Percentiles rank a stretch among this genome's conserved stretches.
Evolutionary conservation across 2,329 filamentous ascomycete species (phyloP).

Genomic region (Colletotrichum sublineola): DNA sequence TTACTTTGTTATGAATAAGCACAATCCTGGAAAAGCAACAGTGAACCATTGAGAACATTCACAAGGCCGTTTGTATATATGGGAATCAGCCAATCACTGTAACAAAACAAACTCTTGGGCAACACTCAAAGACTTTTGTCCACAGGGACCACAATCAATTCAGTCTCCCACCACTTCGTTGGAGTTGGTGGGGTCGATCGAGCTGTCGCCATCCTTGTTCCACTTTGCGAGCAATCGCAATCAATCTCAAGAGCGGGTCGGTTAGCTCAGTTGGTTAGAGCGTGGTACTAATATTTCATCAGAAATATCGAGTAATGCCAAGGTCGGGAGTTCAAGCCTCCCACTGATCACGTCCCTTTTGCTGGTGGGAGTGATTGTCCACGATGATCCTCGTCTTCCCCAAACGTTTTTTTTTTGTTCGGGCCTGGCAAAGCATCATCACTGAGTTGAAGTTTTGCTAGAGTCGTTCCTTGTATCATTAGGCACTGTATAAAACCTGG

Average conservation of each 20-base stretch:
- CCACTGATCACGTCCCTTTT: slow-evolving; percentile 29
- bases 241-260: slow-evolving; percentile 17
- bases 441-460: too few relatives aligned
- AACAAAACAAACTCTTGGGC: background rate
- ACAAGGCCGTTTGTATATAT: background rate
- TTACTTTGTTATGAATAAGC: background rate
- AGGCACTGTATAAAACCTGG: too few relatives aligned
- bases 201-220: background rate
- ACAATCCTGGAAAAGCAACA: background rate
- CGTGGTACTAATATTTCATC: slow-evolving; percentile 41
- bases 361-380: fast-evolving
- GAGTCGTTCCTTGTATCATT: too few relatives aligned
- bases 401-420: background rate
- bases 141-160: too few relatives aligned
- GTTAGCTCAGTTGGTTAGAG: slow-evolving; percentile 43
- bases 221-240: fast-evolving
- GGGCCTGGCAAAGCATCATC: background rate
- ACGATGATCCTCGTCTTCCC: fast-evolving
- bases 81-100: background rate
- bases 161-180: background rate
- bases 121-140: background rate
- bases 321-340: slow-evolving; percentile 42
- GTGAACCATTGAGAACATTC: background rate
- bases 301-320: slow-evolving; percentile 37
- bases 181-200: background rate